phyloP scores from a whole-genome alignment of 2,329 filamentous ascomycete genomes.

The Monosporascus sp. region DNA sequence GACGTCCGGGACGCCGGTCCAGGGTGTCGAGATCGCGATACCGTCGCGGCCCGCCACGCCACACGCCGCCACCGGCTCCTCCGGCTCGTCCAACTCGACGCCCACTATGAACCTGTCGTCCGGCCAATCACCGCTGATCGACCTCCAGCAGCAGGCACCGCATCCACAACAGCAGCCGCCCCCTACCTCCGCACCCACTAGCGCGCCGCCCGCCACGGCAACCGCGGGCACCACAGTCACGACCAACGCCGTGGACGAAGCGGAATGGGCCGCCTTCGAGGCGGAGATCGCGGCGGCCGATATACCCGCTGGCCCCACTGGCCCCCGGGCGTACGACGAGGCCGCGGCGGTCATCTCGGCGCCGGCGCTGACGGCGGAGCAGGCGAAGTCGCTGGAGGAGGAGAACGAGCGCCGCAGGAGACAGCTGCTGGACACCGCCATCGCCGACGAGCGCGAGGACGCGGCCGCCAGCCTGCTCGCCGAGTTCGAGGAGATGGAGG shows the following conservation, averaged over 20 bases:
- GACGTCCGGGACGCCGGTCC: slow-evolving; percentile 46
- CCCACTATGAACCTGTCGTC: slow-evolving; percentile 33
- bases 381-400: slow-evolving; percentile 48
- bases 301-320: slow-evolving; percentile 9
- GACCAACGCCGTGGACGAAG: slow-evolving; percentile 52
- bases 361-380: slow-evolving; percentile 59
- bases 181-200: slow-evolving; percentile 1
- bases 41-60: slow-evolving; percentile 61
- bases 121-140: slow-evolving; percentile 34
- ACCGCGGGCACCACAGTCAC: slow-evolving; percentile 1
- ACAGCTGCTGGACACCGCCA: slow-evolving; percentile 45
- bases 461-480: slow-evolving; percentile 67
- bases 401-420: slow-evolving; percentile 46
- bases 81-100: slow-evolving; percentile 39
- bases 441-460: slow-evolving; percentile 69
- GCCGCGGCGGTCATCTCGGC: slow-evolving; percentile 66
- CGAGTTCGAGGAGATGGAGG: slow-evolving; percentile 80
- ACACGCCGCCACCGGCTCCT: slow-evolving; percentile 33
- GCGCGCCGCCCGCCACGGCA: neutral
- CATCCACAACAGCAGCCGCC: slow-evolving; percentile 10
- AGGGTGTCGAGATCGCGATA: slow-evolving; percentile 57
- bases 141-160: slow-evolving; percentile 12
- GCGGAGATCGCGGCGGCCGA: slow-evolving; percentile 61
- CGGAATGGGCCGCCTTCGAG: slow-evolving; percentile 84
- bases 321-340: slow-evolving; percentile 23